These are phyloP conservation scores for Pyrus communis DNA, from an alignment of 306 rosid species.

Conservation along the genomic window DNA sequence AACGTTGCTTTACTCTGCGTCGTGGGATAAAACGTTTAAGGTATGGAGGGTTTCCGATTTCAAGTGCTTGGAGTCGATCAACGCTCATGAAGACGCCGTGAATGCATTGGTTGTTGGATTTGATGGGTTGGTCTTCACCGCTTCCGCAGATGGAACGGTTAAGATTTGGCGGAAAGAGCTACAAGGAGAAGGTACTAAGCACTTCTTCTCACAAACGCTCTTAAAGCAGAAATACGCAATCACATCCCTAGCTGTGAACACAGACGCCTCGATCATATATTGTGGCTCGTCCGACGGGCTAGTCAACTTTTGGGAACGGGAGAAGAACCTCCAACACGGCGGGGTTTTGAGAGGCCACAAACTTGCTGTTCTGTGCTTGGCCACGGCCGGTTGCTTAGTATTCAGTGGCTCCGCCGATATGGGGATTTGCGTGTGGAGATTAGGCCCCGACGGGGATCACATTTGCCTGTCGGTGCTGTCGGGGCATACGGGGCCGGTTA, in stretches of 20 bases:
- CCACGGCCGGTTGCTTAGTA: conserved; percentile 47
- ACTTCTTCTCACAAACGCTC: conserved; percentile 66
- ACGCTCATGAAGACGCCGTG: conserved; percentile 82
- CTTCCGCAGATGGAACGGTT: conserved; percentile 77
- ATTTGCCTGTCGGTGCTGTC: conserved; percentile 31
- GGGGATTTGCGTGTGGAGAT: conserved; percentile 78
- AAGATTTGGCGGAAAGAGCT: conserved; percentile 77
- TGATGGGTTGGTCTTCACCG: conserved; percentile 66
- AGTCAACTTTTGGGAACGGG: conserved; percentile 61
- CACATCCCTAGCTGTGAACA: conserved; percentile 52
- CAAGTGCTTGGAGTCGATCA: conserved; percentile 76
- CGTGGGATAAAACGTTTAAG: conserved; percentile 89
- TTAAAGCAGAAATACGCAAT: conserved; percentile 71
- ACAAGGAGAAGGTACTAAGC: conserved; percentile 81
- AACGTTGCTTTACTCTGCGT: conserved; percentile 59
- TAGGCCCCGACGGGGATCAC: conserved; percentile 35
- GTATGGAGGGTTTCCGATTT: conserved; percentile 65
- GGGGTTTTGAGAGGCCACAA: conserved; percentile 63
- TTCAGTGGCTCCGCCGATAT: conserved; percentile 85
- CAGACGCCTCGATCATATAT: conserved; percentile 33
- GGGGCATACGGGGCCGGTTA: conserved; percentile 82
- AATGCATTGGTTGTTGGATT: conserved; percentile 50
- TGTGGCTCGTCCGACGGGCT: conserved; percentile 76
- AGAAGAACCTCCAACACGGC: conserved; percentile 30
- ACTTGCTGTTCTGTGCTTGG: conserved; percentile 66